A percentile compares a stretch with the other conserved stretches of the same genome.
Evolutionary conservation across 139 green algal genomes (phyloP).

Genomic region (Closterium sp.): DNA sequence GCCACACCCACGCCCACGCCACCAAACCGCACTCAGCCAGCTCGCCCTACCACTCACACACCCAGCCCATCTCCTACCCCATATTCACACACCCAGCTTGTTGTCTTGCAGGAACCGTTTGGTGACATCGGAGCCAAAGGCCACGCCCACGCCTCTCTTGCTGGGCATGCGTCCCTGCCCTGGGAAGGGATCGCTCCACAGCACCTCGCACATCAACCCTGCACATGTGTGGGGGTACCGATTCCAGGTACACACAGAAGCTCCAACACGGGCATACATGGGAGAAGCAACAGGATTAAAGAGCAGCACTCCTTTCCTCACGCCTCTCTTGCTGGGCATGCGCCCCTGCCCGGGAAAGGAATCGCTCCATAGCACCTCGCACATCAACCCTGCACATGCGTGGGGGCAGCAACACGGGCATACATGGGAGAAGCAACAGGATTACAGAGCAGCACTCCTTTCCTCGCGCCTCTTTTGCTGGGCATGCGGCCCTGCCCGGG

Average conservation of each 20-base stretch:
- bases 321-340: too few relatives aligned
- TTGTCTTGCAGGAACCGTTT: constrained; percentile 85
- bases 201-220: constrained; percentile 92
- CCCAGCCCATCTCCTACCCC: not conserved
- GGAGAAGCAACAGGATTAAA: too few relatives aligned
- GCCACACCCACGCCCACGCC: constrained; percentile 68
- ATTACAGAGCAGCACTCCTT: too few relatives aligned
- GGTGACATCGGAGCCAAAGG: constrained; percentile 74
- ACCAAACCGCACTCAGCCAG: too few relatives aligned
- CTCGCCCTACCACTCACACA: not conserved
- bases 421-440: too few relatives aligned
- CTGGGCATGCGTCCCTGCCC: constrained; percentile 66
- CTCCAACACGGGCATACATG: too few relatives aligned
- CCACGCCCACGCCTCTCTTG: constrained; percentile 89
- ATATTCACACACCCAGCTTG: constrained; percentile 62
- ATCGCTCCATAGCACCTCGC: constrained; percentile 95
- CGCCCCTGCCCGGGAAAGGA: constrained; percentile 23
- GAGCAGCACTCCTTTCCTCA: too few relatives aligned
- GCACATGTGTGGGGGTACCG: not conserved
- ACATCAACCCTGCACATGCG: constrained; percentile 77
- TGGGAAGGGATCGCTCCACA: constrained; percentile 91
- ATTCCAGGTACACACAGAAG: too few relatives aligned
- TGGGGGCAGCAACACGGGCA: not conserved
- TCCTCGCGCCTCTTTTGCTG: too few relatives aligned
- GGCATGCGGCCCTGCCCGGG: too few relatives aligned